phyloP scores from a whole-genome alignment of 1,139 yeast genomes.

The Lodderomyces jiufengensis region DNA sequence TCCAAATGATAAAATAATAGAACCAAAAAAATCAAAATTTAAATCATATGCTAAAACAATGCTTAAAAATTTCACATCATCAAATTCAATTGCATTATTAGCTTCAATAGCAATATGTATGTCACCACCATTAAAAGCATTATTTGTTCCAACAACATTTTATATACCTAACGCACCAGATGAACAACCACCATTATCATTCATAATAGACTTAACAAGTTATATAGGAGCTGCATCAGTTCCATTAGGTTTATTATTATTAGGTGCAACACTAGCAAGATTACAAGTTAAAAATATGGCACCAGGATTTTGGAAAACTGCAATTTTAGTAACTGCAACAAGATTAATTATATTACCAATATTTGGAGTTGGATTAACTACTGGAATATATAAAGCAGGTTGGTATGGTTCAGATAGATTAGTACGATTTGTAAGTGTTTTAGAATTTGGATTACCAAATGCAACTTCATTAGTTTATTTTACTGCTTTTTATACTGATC shows the following conservation, averaged over 20 bases:
- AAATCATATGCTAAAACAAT: slow-evolving; percentile 13
- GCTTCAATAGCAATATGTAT: slow-evolving; percentile 63
- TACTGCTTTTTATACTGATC: slow-evolving; percentile 78
- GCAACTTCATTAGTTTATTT: slow-evolving; percentile 83
- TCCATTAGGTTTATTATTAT: slow-evolving; percentile 73
- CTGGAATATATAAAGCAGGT: slow-evolving; percentile 41
- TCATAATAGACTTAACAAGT: slow-evolving; percentile 71
- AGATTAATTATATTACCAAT: slow-evolving; percentile 41
- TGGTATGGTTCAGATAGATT: slow-evolving; percentile 51
- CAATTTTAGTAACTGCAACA: slow-evolving; percentile 31
- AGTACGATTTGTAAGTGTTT: slow-evolving; percentile 62
- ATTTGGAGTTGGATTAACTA: slow-evolving; percentile 44
- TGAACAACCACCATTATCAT: slow-evolving; percentile 74
- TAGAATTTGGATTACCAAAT: slow-evolving; percentile 78
- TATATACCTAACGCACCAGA: slow-evolving; percentile 72
- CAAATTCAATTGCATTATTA: slow-evolving; percentile 65
- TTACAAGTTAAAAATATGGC: slow-evolving; percentile 58
- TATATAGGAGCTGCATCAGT: slow-evolving; percentile 88
- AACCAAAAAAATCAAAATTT: slow-evolving; percentile 8
- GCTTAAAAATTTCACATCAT: slow-evolving; percentile 60
- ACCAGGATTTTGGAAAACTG: slow-evolving; percentile 67
- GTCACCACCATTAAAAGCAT: slow-evolving; percentile 82
- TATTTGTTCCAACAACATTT: slow-evolving; percentile 50
- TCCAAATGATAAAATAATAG: slow-evolving; percentile 9
- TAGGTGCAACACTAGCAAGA: slow-evolving; percentile 86